These are phyloP conservation scores for Pseudonitzschia multistriata DNA, from an alignment of 108 stramenopile species.

Conservation along the genomic window DNA sequence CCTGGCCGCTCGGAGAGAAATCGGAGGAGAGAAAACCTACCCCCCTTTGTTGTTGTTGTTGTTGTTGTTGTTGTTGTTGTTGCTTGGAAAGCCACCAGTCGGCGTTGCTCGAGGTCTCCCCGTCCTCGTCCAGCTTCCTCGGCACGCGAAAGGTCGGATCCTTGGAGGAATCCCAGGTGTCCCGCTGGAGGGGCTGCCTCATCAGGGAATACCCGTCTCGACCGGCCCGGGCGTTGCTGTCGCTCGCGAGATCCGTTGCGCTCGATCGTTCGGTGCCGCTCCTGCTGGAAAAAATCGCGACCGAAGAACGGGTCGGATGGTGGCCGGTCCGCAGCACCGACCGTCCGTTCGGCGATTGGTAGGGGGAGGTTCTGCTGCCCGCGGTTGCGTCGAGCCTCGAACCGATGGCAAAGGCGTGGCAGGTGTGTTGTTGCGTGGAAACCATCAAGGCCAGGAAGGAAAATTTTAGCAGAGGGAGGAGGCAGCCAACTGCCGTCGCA, in stretches of 20 bases:
- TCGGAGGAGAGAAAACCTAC: neutral
- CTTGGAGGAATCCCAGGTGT: conserved; percentile 54
- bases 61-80: conserved; percentile 18
- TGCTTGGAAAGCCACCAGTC: conserved; percentile 25
- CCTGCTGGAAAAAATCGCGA: neutral
- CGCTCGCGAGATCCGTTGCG: neutral
- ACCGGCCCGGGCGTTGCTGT: conserved; percentile 50
- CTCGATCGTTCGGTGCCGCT: neutral
- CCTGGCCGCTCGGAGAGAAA: neutral
- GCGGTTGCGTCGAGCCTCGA: too few relatives aligned
- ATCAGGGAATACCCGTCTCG: conserved; percentile 68
- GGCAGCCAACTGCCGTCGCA: neutral
- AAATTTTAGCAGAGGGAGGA: neutral
- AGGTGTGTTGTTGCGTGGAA: conserved; percentile 2
- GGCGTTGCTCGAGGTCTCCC: conserved; percentile 15
- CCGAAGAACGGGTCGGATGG: too few relatives aligned
- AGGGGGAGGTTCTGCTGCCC: too few relatives aligned
- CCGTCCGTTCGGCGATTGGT: too few relatives aligned
- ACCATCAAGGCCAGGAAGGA: neutral
- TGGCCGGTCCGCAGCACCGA: too few relatives aligned
- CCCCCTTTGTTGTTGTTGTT: neutral
- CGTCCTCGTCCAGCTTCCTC: conserved; percentile 38
- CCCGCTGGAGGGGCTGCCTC: conserved; percentile 56
- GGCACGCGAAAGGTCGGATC: conserved; percentile 68
- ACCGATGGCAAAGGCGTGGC: neutral